Base-by-base conservation (phyloP, 2,329 filamentous ascomycete species). In the Diaporthe sp. region DNA sequence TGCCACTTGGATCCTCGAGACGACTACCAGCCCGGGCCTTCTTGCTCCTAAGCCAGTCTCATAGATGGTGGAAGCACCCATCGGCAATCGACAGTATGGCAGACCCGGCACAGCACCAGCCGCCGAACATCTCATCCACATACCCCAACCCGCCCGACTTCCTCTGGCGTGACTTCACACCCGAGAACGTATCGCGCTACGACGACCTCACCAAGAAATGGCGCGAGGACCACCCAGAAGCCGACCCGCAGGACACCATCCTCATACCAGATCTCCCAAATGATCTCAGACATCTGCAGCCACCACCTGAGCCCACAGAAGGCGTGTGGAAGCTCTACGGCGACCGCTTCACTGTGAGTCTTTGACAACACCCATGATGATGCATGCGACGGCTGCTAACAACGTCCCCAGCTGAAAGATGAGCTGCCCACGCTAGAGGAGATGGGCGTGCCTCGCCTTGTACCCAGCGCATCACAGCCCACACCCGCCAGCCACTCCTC, bases 111-210 rank as follows among this genome's bases (percentile, higher is more conserved):
- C 81, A 85, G 13, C 83, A 84, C 49, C 85, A 86, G 72, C 85
- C 87, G 61, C 70, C 70, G 42, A 83, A 84, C 12, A 80, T 82
- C 57, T 86, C 87, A 62, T 84, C 89, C 34, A 91, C 93, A 55
- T 98, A 95, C 82, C 96, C 97, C 34, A 91, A 94, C 71, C 97
- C 97, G 37, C 97, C 97, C 37, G 92, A 93, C 0, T 98, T 98
- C 86, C 68, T 76, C 39, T 98, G 94, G 92, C 93, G 93, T 79
- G 89, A 94, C 82, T 98, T 98, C 85, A 98, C 95, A 0, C 83
- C 91, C 4, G 91, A 93, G 39, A 97, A 96, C 81, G 81, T 94
- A 71, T 85, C 90, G 19, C 91, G 91, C 5, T 84, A 89, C 73
- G 83, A 86, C 8, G 82, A 85, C 31, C 79, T 90, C 19, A 86